A percentile compares a stretch with the other conserved stretches of the same genome.
phyloP scores from a whole-genome alignment of 106 monocot genomes.

The Xerophyta viscosa region DNA sequence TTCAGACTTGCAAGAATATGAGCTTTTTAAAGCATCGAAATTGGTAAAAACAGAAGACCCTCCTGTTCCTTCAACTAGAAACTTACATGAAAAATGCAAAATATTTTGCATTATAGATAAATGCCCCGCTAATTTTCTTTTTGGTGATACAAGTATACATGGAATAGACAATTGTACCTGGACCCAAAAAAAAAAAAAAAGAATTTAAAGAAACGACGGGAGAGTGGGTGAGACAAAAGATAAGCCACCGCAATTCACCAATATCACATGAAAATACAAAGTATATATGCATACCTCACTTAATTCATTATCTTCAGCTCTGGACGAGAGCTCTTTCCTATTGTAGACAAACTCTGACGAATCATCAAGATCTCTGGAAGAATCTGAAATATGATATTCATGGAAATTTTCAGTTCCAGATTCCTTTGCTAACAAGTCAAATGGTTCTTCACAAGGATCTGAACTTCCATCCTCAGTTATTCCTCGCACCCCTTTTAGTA shows the following conservation, averaged over 20 bases:
- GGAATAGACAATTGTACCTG: slow-evolving; percentile 72
- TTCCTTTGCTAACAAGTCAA: slow-evolving; percentile 12
- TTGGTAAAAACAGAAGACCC: slow-evolving; percentile 82
- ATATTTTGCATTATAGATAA: slow-evolving; percentile 56
- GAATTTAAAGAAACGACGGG: not conserved
- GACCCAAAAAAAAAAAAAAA: slow-evolving; percentile 12
- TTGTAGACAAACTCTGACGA: slow-evolving; percentile 28
- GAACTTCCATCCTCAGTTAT: slow-evolving; percentile 44
- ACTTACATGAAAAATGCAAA: slow-evolving; percentile 75
- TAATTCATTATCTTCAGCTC: slow-evolving; percentile 36
- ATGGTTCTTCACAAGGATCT: slow-evolving; percentile 39
- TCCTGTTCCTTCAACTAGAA: slow-evolving; percentile 89
- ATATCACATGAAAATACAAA: no score
- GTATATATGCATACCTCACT: slow-evolving; percentile 45
- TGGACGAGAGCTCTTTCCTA: slow-evolving; percentile 29
- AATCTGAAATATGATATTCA: slow-evolving; percentile 21
- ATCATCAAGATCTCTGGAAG: slow-evolving; percentile 20
- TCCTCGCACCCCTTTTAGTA: slow-evolving; percentile 74
- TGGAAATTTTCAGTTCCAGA: slow-evolving; percentile 13
- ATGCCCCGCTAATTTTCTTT: slow-evolving; percentile 83
- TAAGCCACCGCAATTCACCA: no score
- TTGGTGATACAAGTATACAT: slow-evolving; percentile 79
- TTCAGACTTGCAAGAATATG: slow-evolving; percentile 31
- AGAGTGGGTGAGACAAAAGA: no score
- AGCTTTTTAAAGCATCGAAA: slow-evolving; percentile 17